Conservation (phyloP, 2,329 filamentous ascomycete genomes). For the Scedosporium aurantiacum region DNA sequence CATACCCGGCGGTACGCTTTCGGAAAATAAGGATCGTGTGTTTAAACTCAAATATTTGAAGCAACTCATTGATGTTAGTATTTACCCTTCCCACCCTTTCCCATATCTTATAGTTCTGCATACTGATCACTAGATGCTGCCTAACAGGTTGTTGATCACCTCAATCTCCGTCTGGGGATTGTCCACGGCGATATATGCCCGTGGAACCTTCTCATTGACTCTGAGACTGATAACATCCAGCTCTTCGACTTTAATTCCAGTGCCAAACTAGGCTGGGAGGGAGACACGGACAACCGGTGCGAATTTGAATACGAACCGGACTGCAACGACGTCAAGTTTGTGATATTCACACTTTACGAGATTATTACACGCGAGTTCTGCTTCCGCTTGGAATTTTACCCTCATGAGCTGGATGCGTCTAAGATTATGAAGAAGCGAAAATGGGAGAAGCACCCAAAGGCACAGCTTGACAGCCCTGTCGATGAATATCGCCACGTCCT, state of each 20-base stretch:
- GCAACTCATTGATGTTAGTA: not conserved
- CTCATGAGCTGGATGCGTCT: not conserved
- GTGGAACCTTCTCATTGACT: constrained; percentile 25
- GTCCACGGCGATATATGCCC: constrained; percentile 26
- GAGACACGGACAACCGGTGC: constrained; percentile 5
- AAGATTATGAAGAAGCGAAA: not conserved
- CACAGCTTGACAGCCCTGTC: not conserved
- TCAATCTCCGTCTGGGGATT: constrained; percentile 26
- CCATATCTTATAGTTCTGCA: not conserved
- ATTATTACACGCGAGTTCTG: constrained; percentile 20
- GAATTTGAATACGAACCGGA: constrained; percentile 14
- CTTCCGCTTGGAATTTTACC: not conserved
- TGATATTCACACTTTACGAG: constrained; percentile 24
- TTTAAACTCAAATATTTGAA: not conserved
- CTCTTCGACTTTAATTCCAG: constrained; percentile 25
- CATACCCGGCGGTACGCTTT: not conserved
- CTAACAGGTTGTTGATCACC: constrained; percentile 21
- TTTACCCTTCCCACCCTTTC: not conserved
- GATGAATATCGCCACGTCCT: not conserved
- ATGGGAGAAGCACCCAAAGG: not conserved
- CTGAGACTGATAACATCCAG: constrained; percentile 19
- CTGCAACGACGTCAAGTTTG: constrained; percentile 21
- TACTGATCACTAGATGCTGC: constrained; percentile 18
- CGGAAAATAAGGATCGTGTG: not conserved
- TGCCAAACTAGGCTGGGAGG: not conserved